Evolutionary conservation across 805 yeast species (phyloP), one percentile per base, ranked within the genome.

Genomic region (Metschnikowia gruessii): DNA sequence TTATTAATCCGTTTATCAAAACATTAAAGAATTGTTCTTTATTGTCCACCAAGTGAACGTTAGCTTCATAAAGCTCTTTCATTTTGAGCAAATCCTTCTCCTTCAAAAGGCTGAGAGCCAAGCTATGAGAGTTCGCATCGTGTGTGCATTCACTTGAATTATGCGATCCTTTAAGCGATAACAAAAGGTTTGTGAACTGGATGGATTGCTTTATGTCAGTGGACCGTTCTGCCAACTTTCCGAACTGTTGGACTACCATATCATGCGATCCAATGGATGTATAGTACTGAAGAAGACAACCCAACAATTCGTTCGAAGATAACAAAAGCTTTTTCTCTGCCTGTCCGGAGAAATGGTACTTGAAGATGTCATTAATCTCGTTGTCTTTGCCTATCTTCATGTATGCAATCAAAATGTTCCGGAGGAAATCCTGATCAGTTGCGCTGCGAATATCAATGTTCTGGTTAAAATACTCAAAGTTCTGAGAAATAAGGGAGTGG

Each of bases 201-300:
- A 57, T 24, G 8, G 52, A 41, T 12, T 59, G 61, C 26, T 46
- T 49, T 19, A 58, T 47, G 16, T 45, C 44, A 2, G 48, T 39
- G 1, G 63, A 57, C 6, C 51, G 44, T 3, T 45, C 43, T 6
- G 50, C 41, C 30, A 56, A 42, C 1, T 43, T 32, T 2, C 45
- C 51, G 41, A 62, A 64, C 28, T 59, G 55, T 17, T 50, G 28
- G 21, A 57, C 30, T 2, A 64, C 56, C 17, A 55, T 24, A 11
- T 57, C 52, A 30, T 40, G 38, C 11, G 57, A 39, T 18, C 67
- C 61, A 39, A 46, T 18, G 24, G 48, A 38, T 26, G 56, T 50
- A 48, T 63, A 63, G 48, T 62, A 66, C 13, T 54, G 52, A 29
- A 64, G 51, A 24, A 66, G 53, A 34, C 58, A 47, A 7, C 47